phyloP scores from a whole-genome alignment of 2,329 filamentous ascomycete genomes.

The Macrophomina tecta region DNA sequence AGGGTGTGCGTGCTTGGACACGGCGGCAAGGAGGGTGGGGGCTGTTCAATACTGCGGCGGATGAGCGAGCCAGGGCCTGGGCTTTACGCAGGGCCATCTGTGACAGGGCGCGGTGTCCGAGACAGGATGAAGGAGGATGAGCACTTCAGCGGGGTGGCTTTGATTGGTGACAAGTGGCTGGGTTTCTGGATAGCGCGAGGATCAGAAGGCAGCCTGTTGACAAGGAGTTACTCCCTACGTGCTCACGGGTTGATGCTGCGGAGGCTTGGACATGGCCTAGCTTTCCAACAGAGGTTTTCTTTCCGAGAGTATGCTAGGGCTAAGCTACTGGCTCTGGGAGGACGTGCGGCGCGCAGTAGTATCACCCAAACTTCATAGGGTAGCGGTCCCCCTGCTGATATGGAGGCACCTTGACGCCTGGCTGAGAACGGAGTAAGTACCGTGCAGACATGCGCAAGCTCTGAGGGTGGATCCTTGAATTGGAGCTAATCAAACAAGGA shows the following conservation, averaged over 20 bases:
- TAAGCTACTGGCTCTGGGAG: not conserved
- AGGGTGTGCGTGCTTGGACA: not conserved
- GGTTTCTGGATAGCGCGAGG: not conserved
- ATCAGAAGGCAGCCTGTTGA: not conserved
- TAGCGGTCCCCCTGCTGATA: not conserved
- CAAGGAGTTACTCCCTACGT: not conserved
- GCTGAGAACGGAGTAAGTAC: constrained; percentile 4
- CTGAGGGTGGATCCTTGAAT: not conserved
- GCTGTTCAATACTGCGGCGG: not conserved
- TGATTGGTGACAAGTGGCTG: constrained; percentile 7
- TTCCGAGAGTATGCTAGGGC: not conserved
- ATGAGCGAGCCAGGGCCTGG: not conserved
- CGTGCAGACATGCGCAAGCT: not conserved
- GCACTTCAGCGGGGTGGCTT: constrained; percentile 1
- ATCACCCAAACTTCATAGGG: not conserved
- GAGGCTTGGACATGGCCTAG: not conserved
- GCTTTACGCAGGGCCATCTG: constrained; percentile 1
- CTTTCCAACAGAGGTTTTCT: not conserved
- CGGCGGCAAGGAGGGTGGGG: not conserved
- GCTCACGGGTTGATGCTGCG: constrained; percentile 1
- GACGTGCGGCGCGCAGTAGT: constrained; percentile 7
- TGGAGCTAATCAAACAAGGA: not conserved
- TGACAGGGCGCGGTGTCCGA: not conserved
- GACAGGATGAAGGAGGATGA: not conserved
- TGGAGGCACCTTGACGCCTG: not conserved